These are phyloP conservation scores for Mesotaenium endlicherianum DNA, from an alignment of 139 green algal species.

Conservation along the genomic window DNA sequence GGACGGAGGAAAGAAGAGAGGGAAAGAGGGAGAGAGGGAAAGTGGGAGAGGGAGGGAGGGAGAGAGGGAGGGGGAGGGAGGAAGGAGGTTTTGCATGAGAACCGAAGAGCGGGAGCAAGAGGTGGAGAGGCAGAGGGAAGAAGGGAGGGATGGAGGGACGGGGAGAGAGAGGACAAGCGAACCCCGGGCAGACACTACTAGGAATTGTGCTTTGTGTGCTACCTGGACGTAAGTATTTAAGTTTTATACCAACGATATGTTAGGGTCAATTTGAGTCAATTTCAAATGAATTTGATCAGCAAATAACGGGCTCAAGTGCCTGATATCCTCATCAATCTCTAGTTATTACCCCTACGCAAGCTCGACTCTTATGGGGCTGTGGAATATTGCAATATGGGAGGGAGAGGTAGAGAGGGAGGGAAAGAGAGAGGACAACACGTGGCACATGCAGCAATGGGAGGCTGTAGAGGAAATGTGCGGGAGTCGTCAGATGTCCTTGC, in stretches of 20 bases:
- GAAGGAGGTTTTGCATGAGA: not conserved
- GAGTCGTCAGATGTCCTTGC: not conserved
- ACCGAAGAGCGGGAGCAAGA: not conserved
- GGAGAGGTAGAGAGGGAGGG: constrained; percentile 6
- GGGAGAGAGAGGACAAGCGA: constrained; percentile 2
- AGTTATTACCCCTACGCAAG: too few relatives aligned
- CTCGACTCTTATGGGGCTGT: too few relatives aligned
- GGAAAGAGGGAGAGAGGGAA: constrained; percentile 20
- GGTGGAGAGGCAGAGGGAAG: not conserved
- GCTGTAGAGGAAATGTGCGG: not conserved
- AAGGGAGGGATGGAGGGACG: not conserved
- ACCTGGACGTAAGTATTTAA: too few relatives aligned
- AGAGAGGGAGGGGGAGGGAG: constrained; percentile 1
- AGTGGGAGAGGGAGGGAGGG: not conserved
- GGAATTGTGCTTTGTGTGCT: too few relatives aligned
- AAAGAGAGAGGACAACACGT: not conserved
- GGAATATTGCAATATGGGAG: too few relatives aligned
- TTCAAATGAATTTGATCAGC: too few relatives aligned
- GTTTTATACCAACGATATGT: too few relatives aligned
- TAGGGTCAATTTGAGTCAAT: too few relatives aligned
- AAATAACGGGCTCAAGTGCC: too few relatives aligned
- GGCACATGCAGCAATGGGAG: not conserved
- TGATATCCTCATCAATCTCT: too few relatives aligned
- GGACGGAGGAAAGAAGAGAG: not conserved
- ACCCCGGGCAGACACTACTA: not conserved